Evolutionary conservation across 1,284 basidiomycete species (phyloP).

Genomic region (Austropuccinia psidii): DNA sequence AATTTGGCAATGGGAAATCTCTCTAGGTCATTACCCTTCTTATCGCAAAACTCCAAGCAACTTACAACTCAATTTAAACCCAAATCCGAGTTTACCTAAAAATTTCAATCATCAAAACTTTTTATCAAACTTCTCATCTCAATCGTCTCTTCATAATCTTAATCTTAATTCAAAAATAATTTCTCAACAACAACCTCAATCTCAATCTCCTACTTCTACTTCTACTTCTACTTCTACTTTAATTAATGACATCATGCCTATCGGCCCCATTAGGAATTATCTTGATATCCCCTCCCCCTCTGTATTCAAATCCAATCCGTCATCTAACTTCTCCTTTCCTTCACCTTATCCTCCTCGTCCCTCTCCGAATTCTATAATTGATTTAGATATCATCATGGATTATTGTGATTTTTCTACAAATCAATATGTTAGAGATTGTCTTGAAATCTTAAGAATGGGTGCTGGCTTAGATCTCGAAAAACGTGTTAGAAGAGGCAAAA

Average conservation of each 20-base stretch:
- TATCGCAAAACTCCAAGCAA: constrained; percentile 48
- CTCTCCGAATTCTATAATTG: constrained; percentile 66
- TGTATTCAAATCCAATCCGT: constrained; percentile 54
- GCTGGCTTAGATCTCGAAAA: constrained; percentile 59
- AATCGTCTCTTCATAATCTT: constrained; percentile 35
- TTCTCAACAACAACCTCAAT: constrained; percentile 40
- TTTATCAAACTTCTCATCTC: constrained; percentile 1
- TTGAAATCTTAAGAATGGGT: constrained; percentile 63
- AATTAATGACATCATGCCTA: constrained; percentile 44
- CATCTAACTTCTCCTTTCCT: constrained; percentile 48
- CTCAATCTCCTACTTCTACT: constrained; percentile 34
- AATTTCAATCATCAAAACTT: too few relatives aligned
- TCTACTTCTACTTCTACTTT: constrained; percentile 35
- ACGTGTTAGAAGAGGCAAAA: constrained; percentile 56
- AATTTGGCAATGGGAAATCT: constrained; percentile 89
- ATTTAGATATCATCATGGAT: constrained; percentile 77
- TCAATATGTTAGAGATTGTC: constrained; percentile 67
- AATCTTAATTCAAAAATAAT: constrained; percentile 9
- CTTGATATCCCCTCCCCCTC: constrained; percentile 57
- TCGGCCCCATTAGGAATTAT: constrained; percentile 67
- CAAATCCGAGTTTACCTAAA: constrained; percentile 37
- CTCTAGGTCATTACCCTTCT: constrained; percentile 82
- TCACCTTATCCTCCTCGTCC: constrained; percentile 64
- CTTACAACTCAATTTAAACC: constrained; percentile 32
- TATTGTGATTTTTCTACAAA: constrained; percentile 74